A percentile compares a stretch with the other conserved stretches of the same genome.
These are phyloP conservation scores for Trichothecium roseum DNA, from an alignment of 2,329 filamentous ascomycete genomes.

Conservation along the genomic window DNA sequence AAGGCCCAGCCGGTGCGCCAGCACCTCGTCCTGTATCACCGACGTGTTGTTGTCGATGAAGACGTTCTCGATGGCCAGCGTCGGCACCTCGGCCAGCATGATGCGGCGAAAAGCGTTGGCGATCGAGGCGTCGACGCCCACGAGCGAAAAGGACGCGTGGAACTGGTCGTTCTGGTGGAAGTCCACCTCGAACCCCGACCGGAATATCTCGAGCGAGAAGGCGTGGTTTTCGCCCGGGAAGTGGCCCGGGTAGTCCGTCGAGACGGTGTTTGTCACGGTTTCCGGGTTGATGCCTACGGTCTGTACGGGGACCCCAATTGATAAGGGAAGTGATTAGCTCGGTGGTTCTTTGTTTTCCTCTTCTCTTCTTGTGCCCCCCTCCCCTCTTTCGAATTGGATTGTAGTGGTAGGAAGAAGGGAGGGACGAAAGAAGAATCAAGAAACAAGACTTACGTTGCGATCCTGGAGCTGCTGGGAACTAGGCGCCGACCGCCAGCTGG, in stretches of 20 bases:
- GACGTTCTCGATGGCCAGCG: slow-evolving; percentile 86
- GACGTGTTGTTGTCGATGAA: slow-evolving; percentile 96
- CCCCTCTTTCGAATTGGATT: background rate
- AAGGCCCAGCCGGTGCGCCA: slow-evolving; percentile 80
- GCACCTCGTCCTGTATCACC: slow-evolving; percentile 94
- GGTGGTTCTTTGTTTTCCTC: no score
- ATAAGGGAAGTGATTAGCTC: slow-evolving; percentile 1
- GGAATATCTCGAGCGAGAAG: slow-evolving; percentile 69
- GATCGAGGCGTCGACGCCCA: slow-evolving; percentile 84
- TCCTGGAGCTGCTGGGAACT: slow-evolving; percentile 47
- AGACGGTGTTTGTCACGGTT: slow-evolving; percentile 79
- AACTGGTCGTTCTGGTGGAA: slow-evolving; percentile 76
- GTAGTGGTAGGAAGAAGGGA: background rate
- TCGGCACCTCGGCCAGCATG: slow-evolving; percentile 86
- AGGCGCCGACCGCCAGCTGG: slow-evolving; percentile 25
- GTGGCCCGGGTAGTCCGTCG: slow-evolving; percentile 86
- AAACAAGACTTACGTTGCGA: slow-evolving; percentile 52
- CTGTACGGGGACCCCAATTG: no score
- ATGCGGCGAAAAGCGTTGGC: slow-evolving; percentile 97
- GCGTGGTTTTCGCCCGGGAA: slow-evolving; percentile 79
- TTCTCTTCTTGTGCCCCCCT: background rate
- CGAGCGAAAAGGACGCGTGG: slow-evolving; percentile 79
- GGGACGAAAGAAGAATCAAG: background rate
- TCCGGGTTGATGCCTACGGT: slow-evolving; percentile 81
- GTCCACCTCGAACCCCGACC: slow-evolving; percentile 57